Conservation (phyloP, 179 eudicot genomes). For the Heliamphora ciliata region DNA sequence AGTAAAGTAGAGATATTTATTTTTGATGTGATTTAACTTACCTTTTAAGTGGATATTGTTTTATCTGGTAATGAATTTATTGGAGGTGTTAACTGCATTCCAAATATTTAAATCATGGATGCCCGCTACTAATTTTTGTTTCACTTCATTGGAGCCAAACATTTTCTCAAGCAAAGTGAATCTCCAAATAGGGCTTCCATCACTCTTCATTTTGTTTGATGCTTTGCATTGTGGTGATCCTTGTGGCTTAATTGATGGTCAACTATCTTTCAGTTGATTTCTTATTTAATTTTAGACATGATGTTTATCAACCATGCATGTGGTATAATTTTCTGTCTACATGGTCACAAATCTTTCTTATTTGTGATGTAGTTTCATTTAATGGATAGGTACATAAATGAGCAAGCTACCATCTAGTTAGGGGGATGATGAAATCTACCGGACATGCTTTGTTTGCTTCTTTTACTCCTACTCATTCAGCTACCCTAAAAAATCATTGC, state of each 20-base stretch:
- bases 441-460: conserved; percentile 61
- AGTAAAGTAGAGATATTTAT: neutral
- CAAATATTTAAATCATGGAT: neutral
- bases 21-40: neutral
- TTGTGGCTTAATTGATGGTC: neutral
- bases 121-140: conserved; percentile 7
- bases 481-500: conserved; percentile 38
- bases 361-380: conserved; percentile 29
- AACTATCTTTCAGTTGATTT: too few species aligned
- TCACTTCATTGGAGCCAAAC: neutral
- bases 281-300: neutral
- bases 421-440: conserved; percentile 62
- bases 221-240: neutral
- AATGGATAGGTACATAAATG: conserved; percentile 39
- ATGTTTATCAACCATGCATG: neutral
- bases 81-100: neutral
- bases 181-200: neutral
- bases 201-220: neutral
- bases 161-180: neutral
- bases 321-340: neutral
- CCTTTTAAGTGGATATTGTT: neutral
- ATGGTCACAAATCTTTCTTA: neutral
- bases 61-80: neutral
- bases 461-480: conserved; percentile 47
- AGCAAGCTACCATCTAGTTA: conserved; percentile 44